A percentile compares a stretch with the other conserved stretches of the same genome.
Conservation (phyloP, 164 flowering plant species). For the Vitis cinerea region DNA sequence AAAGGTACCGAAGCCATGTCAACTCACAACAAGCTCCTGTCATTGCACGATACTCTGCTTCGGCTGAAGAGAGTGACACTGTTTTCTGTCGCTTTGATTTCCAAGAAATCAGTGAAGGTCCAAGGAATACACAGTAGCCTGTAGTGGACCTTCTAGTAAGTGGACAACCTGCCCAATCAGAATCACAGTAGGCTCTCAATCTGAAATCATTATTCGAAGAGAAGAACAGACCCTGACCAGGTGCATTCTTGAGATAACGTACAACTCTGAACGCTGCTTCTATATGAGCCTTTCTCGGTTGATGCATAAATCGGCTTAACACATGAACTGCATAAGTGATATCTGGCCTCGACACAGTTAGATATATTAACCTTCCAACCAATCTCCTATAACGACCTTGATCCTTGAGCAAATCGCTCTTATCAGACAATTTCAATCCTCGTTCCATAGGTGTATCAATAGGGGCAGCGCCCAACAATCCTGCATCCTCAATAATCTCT, state of each 20-base stretch:
- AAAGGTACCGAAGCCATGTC: neutral
- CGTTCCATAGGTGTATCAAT: neutral
- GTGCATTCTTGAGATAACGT: neutral
- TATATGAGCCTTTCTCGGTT: neutral
- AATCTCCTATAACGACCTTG: slow-evolving; percentile 3
- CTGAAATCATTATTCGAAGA: neutral
- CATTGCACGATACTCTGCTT: neutral
- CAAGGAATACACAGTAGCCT: neutral
- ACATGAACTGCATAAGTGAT: neutral
- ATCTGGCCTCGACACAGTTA: slow-evolving; percentile 3
- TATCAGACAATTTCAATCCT: slow-evolving; percentile 3
- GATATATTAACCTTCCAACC: neutral
- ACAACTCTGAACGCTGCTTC: neutral
- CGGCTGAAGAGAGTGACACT: neutral
- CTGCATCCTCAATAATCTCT: slow-evolving; percentile 1
- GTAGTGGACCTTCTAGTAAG: neutral
- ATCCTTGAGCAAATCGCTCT: slow-evolving; percentile 6
- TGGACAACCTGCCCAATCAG: neutral
- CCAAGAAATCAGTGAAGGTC: neutral
- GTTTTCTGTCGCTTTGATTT: neutral
- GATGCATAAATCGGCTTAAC: neutral
- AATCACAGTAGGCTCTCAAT: neutral
- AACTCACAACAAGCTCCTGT: neutral
- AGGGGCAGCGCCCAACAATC: neutral
- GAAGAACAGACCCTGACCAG: neutral